Percentiles rank a stretch among this genome's conserved stretches.
Evolutionary conservation across 1,139 yeast species (phyloP).

Genomic region (Candida buenavistaensis): DNA sequence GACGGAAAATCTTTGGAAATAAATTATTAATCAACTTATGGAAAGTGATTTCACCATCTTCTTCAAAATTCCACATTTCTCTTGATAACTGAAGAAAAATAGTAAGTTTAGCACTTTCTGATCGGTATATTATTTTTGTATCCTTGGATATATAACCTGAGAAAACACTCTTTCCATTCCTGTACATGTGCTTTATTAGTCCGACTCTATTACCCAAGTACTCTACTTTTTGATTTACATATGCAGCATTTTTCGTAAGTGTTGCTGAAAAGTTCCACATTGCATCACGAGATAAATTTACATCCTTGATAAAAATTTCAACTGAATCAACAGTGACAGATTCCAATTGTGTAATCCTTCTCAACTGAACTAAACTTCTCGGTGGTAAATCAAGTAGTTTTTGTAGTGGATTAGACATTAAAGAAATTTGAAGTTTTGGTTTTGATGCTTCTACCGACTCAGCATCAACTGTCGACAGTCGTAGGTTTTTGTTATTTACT

Average conservation of each 20-base stretch:
- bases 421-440: constrained; percentile 45
- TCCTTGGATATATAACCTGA: constrained; percentile 67
- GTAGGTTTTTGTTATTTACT: constrained; percentile 19
- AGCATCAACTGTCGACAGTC: constrained; percentile 5
- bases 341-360: constrained; percentile 33
- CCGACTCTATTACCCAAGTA: constrained; percentile 64
- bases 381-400: constrained; percentile 64
- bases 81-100: constrained; percentile 85
- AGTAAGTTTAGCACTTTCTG: constrained; percentile 84
- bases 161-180: constrained; percentile 65
- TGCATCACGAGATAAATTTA: constrained; percentile 82
- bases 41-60: constrained; percentile 90
- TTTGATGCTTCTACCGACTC: constrained; percentile 11
- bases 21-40: constrained; percentile 89
- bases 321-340: constrained; percentile 74
- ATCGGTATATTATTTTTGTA: constrained; percentile 81
- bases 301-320: constrained; percentile 79
- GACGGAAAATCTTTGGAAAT: constrained; percentile 83
- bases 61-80: constrained; percentile 99
- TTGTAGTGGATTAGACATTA: constrained; percentile 64
- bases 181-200: constrained; percentile 64
- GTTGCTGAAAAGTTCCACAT: constrained; percentile 84
- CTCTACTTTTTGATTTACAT: constrained; percentile 62
- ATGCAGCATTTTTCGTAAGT: constrained; percentile 63
- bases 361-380: constrained; percentile 59